Evolutionary conservation across 106 monocot species (phyloP).

Genomic region (Iris macrosiphon): DNA sequence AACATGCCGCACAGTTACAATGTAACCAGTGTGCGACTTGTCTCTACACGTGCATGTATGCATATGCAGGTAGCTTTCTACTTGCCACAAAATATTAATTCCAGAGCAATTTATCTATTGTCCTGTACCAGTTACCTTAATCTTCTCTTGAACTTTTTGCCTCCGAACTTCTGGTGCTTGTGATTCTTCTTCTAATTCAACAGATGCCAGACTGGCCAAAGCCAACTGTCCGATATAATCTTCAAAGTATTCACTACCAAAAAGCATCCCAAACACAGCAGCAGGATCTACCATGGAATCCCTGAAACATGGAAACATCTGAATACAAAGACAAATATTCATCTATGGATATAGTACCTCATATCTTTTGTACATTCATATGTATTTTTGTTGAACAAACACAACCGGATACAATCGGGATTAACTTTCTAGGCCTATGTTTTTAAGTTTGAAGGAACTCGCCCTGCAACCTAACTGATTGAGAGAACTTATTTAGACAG

Average conservation of each 20-base stretch:
- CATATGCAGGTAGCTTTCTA: too few species aligned
- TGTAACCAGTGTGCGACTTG: too few species aligned
- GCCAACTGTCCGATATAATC: constrained; percentile 90
- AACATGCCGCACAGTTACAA: too few species aligned
- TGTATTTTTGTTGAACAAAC: too few species aligned
- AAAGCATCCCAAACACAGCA: constrained; percentile 97
- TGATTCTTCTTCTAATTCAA: constrained; percentile 63
- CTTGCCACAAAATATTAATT: too few species aligned
- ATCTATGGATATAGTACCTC: not conserved
- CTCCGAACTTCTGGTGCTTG: constrained; percentile 36
- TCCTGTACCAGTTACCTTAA: constrained; percentile 56
- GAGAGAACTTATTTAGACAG: too few species aligned
- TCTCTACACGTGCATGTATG: too few species aligned
- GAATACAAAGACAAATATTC: not conserved
- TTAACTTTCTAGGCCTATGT: too few species aligned
- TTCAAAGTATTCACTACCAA: constrained; percentile 97
- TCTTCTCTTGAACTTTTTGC: constrained; percentile 55
- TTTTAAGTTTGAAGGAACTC: too few species aligned
- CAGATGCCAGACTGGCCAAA: constrained; percentile 68
- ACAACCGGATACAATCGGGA: too few species aligned
- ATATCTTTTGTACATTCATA: not conserved
- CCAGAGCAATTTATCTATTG: too few species aligned
- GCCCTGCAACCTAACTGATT: too few species aligned
- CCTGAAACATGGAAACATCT: constrained; percentile 27
- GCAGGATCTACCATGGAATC: constrained; percentile 85